These are phyloP conservation scores for Mycosarcoma mackinlayi DNA, from an alignment of 1,284 basidiomycete genomes.

Conservation along the genomic window DNA sequence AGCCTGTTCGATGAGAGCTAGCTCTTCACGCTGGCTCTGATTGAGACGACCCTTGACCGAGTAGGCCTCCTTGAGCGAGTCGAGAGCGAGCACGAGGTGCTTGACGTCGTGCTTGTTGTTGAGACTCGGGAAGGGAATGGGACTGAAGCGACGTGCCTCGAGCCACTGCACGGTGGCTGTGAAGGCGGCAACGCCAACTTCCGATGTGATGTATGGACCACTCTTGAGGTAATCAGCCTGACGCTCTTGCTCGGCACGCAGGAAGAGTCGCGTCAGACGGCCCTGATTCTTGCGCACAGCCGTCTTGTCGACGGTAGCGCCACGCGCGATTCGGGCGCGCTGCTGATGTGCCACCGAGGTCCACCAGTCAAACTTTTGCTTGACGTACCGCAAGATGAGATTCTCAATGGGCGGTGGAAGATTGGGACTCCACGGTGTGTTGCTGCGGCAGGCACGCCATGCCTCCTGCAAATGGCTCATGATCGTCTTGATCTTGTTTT, in stretches of 20 bases:
- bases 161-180: constrained; percentile 68
- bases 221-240: constrained; percentile 67
- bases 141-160: constrained; percentile 66
- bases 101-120: constrained; percentile 68
- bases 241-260: constrained; percentile 67
- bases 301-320: constrained; percentile 99
- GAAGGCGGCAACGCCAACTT: constrained; percentile 67
- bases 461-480: constrained; percentile 96
- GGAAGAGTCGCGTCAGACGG: constrained; percentile 79
- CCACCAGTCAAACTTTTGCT: constrained; percentile 99
- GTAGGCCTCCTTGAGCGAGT: constrained; percentile 67
- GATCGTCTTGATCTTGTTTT: constrained; percentile 99
- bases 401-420: constrained; percentile 99
- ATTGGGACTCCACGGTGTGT: constrained; percentile 96
- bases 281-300: constrained; percentile 96
- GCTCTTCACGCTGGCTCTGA: constrained; percentile 67
- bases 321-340: constrained; percentile 91
- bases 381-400: constrained; percentile 98
- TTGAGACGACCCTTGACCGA: constrained; percentile 68
- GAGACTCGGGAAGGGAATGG: constrained; percentile 68
- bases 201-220: constrained; percentile 67
- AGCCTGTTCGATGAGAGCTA: constrained; percentile 67
- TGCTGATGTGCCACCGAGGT: constrained; percentile 91
- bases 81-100: constrained; percentile 65
- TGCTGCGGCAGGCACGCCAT: constrained; percentile 97